Percentiles rank a stretch among this genome's conserved stretches.
These are phyloP conservation scores for Maudiozyma barnettii DNA, from an alignment of 805 yeast genomes.

Conservation along the genomic window DNA sequence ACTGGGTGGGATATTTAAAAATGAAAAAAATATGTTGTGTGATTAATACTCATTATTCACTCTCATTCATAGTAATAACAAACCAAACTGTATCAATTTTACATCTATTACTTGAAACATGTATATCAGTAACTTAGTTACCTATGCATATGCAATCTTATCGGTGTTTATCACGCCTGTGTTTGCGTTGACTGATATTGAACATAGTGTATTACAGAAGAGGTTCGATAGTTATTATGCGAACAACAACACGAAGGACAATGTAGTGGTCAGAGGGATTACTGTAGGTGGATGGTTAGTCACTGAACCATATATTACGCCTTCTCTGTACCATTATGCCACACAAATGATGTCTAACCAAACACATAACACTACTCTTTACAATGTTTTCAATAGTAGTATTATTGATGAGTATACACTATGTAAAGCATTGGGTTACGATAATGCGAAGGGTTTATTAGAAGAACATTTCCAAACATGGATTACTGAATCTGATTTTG, in stretches of 20 bases:
- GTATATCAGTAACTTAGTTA: not conserved
- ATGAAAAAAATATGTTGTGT: no score
- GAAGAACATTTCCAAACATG: constrained; percentile 48
- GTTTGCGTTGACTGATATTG: not conserved
- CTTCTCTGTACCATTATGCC: constrained; percentile 39
- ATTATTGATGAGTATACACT: constrained; percentile 53
- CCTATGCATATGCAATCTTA: not conserved
- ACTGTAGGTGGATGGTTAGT: constrained; percentile 67
- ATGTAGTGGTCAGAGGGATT: constrained; percentile 31
- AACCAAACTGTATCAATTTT: no score
- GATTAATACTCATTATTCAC: no score
- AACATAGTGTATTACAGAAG: constrained; percentile 1
- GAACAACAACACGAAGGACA: not conserved
- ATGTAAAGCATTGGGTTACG: constrained; percentile 40
- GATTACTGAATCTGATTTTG: constrained; percentile 51
- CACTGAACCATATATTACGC: constrained; percentile 62
- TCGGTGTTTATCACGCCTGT: not conserved
- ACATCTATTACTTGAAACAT: no score
- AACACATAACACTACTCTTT: constrained; percentile 15
- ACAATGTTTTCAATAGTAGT: constrained; percentile 13
- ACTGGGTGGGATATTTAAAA: no score
- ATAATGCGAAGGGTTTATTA: constrained; percentile 35
- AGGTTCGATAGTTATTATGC: constrained; percentile 6
- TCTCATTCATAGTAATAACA: no score
- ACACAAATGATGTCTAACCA: constrained; percentile 12